Conservation (phyloP, 1,284 basidiomycete genomes). For the Rhodotorula mucilaginosa region DNA sequence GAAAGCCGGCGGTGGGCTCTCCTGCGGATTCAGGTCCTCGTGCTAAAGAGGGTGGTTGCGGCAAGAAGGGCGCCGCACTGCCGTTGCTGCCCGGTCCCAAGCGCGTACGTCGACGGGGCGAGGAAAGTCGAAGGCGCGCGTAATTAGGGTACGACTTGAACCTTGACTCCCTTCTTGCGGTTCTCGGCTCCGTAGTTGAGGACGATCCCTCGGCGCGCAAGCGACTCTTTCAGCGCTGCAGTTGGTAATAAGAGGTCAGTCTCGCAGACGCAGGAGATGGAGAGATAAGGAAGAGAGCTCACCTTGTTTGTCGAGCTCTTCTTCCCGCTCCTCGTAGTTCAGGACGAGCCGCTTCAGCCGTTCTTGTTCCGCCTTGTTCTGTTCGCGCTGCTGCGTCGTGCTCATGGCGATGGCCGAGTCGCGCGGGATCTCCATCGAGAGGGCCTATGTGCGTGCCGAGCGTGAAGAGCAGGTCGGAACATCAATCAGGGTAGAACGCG, state of each 20-base stretch:
- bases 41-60: too few relatives aligned
- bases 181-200: conserved; percentile 32
- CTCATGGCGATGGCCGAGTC: conserved; percentile 83
- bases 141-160: conserved; percentile 19
- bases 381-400: conserved; percentile 80
- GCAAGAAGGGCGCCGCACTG: too few relatives aligned
- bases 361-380: conserved; percentile 91
- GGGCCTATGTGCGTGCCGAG: conserved; percentile 57
- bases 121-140: not conserved
- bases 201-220: conserved; percentile 31
- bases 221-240: conserved; percentile 34
- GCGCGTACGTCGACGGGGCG: not conserved
- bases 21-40: too few relatives aligned
- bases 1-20: too few relatives aligned
- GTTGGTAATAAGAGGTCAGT: not conserved
- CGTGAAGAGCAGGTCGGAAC: not conserved
- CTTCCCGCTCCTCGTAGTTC: conserved; percentile 50
- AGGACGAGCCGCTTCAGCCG: conserved; percentile 86
- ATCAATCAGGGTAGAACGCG: too few relatives aligned
- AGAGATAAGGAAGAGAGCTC: not conserved
- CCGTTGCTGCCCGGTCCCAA: too few relatives aligned
- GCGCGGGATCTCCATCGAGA: conserved; percentile 79
- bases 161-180: conserved; percentile 22
- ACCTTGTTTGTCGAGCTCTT: conserved; percentile 40
- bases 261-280: too few relatives aligned